Evolutionary conservation across 2,329 filamentous ascomycete genomes (phyloP), one percentile per base, ranked within the genome.

Genomic region (Aspergillus sp.): DNA sequence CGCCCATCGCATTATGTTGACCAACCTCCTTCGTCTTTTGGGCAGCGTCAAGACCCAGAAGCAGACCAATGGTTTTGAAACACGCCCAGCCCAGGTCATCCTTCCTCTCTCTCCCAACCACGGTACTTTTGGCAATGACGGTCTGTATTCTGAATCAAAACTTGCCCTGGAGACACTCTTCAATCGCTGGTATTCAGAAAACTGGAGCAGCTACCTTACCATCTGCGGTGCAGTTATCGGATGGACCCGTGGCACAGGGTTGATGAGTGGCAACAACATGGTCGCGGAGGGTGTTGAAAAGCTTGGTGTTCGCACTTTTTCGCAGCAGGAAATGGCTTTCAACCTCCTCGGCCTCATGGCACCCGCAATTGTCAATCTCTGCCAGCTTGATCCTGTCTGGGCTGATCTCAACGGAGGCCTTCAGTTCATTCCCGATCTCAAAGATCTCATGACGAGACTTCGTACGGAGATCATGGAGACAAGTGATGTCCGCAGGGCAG

Each of bases 251-350:
- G 95, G 94, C 68, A 99, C 95, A 66, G 95, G 95, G 76, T 88
- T 99, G 71, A 99, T 99, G 94, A 91, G 91, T 68, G 93, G 91
- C 73, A 98, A 98, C 85, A 98, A 99, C 79, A 89, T 98, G 71
- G 93, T 98, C 67, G 95, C 95, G 41, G 94, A 98, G 77, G 95
- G 94, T 63, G 92, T 99, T 60, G 95, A 99, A 83, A 92, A 91
- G 71, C 95, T 96, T 68, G 95, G 95, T 72, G 95, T 98, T 28
- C 93, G 95, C 71, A 99, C 95, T 4, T 99, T 99, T 84, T 98
- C 94, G 9, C 95, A 98, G 81, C 93, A 97, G 77, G 95, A 99
- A 80, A 99, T 99, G 95, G 95, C 95, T 17, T 99, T 99, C 85
- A 99, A 99, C 81, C 81, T 99, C 68, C 87, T 99, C 49, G 94